Evolutionary conservation across 176 grass and related monocot species (phyloP).

Genomic region (Aegilops longissima): DNA sequence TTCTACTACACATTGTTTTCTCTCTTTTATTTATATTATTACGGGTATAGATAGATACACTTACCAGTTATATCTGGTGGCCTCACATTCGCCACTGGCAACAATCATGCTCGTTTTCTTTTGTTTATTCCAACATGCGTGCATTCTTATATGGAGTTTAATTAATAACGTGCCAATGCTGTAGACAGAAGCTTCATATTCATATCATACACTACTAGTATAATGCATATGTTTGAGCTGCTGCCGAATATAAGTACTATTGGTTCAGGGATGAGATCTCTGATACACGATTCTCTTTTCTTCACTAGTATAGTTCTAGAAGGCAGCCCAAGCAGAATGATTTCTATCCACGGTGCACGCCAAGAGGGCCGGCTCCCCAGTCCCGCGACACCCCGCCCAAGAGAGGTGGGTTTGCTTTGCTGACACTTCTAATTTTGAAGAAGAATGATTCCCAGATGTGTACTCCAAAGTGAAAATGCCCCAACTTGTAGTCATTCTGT

Average conservation of each 20-base stretch:
- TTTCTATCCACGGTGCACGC: constrained; percentile 62
- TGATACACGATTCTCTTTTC: constrained; percentile 4
- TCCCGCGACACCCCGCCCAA: constrained; percentile 90
- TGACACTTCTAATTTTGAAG: neutral
- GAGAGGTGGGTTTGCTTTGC: constrained; percentile 68
- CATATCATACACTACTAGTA: neutral
- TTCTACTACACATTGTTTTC: neutral
- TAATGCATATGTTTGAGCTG: neutral
- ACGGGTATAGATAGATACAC: neutral
- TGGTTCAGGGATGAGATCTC: constrained; percentile 6
- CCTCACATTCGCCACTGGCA: constrained; percentile 6
- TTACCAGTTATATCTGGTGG: neutral
- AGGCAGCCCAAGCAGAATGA: constrained; percentile 63
- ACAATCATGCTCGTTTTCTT: neutral
- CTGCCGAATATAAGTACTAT: neutral
- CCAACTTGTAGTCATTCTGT: neutral
- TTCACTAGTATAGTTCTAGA: constrained; percentile 59
- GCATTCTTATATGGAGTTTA: neutral
- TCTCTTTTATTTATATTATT: no score
- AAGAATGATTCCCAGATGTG: neutral
- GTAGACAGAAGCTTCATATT: constrained; percentile 12
- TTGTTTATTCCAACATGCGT: constrained; percentile 30
- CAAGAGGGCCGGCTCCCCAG: constrained; percentile 72
- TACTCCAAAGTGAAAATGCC: constrained; percentile 16
- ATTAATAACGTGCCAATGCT: constrained; percentile 12